phyloP scores from a whole-genome alignment of 2,329 filamentous ascomycete genomes.

The Graphilbum ipis-grandicollis region DNA sequence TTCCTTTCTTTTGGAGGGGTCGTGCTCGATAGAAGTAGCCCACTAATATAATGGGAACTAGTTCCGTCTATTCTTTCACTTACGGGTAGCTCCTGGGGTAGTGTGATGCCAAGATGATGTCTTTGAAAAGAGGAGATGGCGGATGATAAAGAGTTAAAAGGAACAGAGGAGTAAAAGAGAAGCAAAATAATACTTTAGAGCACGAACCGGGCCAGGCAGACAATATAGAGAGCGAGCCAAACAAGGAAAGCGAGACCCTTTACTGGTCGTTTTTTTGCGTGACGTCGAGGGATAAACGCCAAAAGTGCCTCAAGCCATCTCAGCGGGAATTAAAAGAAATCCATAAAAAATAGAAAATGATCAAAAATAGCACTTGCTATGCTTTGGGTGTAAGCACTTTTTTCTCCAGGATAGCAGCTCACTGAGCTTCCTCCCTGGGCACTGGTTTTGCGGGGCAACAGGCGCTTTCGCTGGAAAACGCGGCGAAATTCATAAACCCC shows the following conservation, averaged over 20 bases:
- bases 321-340: no score
- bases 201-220: neutral
- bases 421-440: neutral
- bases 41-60: no score
- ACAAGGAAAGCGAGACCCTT: no score
- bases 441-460: neutral
- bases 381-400: no score
- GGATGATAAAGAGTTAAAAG: neutral
- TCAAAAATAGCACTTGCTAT: neutral
- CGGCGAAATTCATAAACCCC: slow-evolving; percentile 10
- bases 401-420: neutral
- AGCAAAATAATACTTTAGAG: neutral
- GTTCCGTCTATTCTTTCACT: no score
- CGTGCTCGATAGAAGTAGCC: neutral
- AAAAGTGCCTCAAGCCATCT: neutral
- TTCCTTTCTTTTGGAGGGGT: neutral
- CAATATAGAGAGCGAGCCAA: neutral
- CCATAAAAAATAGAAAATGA: neutral
- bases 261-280: neutral
- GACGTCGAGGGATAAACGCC: neutral
- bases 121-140: no score
- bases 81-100: no score
- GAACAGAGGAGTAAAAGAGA: no score
- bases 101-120: no score
- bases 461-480: slow-evolving; percentile 9